Evolutionary conservation across 768 basidiomycete species (phyloP).

Genomic region (Termitomyces bulborhizus): DNA sequence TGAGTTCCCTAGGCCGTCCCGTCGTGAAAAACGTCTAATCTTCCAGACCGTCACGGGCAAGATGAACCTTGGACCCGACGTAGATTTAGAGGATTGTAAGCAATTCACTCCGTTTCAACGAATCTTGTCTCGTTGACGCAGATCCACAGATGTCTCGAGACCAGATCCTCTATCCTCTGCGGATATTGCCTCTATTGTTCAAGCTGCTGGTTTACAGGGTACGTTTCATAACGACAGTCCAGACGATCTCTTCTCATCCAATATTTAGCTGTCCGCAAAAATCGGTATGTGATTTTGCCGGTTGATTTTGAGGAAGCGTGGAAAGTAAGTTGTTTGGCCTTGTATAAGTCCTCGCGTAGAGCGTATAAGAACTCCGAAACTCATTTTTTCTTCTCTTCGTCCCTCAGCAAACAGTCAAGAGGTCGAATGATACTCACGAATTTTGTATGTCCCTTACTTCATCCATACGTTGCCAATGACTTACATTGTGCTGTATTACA

Average conservation of each 20-base stretch:
- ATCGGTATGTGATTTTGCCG: slow-evolving; percentile 95
- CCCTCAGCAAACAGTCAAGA: slow-evolving; percentile 91
- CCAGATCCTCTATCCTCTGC: slow-evolving; percentile 95
- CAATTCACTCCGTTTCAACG: slow-evolving; percentile 9
- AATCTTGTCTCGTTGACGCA: slow-evolving; percentile 9
- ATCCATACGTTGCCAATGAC: neutral
- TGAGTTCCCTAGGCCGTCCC: slow-evolving; percentile 92
- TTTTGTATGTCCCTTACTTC: slow-evolving; percentile 62
- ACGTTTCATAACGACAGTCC: slow-evolving; percentile 1
- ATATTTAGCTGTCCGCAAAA: slow-evolving; percentile 84
- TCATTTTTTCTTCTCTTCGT: slow-evolving; percentile 25
- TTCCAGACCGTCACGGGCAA: slow-evolving; percentile 97
- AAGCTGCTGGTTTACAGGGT: slow-evolving; percentile 97
- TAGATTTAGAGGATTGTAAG: slow-evolving; percentile 97
- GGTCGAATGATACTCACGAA: slow-evolving; percentile 92
- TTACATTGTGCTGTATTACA: slow-evolving; percentile 13
- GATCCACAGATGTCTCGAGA: slow-evolving; percentile 78
- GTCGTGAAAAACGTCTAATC: slow-evolving; percentile 92
- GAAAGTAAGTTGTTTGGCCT: slow-evolving; percentile 80
- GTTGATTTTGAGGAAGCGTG: slow-evolving; percentile 99
- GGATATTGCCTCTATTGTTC: slow-evolving; percentile 92
- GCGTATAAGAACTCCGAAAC: slow-evolving; percentile 15
- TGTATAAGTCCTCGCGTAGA: slow-evolving; percentile 30
- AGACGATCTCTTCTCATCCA: slow-evolving; percentile 1
- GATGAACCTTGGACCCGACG: slow-evolving; percentile 98